These are phyloP conservation scores for Magnusiomyces paraingens DNA, from an alignment of 1,139 yeast species.

Conservation along the genomic window DNA sequence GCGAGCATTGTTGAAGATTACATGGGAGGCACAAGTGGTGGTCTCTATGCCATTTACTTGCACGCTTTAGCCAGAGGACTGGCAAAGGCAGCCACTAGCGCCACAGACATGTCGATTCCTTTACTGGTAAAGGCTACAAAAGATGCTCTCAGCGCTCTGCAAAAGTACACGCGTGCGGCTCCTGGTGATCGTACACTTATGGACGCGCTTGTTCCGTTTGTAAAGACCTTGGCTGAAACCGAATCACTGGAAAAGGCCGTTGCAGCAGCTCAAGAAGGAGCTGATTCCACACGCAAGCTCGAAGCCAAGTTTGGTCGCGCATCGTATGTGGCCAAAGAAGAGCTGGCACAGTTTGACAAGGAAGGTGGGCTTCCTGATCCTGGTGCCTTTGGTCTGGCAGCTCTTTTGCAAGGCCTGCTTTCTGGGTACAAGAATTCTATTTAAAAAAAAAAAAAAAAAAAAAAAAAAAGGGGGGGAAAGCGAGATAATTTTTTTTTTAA, in stretches of 20 bases:
- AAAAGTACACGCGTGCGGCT: conserved; percentile 81
- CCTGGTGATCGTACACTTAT: conserved; percentile 49
- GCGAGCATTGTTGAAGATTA: conserved; percentile 78
- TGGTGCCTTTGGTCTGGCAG: conserved; percentile 56
- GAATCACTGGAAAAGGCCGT: conserved; percentile 52
- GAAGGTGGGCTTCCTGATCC: conserved; percentile 74
- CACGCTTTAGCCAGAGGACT: conserved; percentile 57
- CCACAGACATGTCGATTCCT: conserved; percentile 30
- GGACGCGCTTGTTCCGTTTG: conserved; percentile 61
- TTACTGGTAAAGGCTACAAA: conserved; percentile 42
- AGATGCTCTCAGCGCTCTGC: conserved; percentile 53
- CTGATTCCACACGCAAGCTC: conserved; percentile 62
- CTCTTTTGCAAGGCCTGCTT: conserved; percentile 27
- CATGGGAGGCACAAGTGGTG: conserved; percentile 98
- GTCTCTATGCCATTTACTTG: conserved; percentile 76
- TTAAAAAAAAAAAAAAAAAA: no score
- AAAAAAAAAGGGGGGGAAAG: no score
- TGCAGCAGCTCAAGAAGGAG: conserved; percentile 65
- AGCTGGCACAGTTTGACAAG: conserved; percentile 37
- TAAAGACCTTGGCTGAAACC: conserved; percentile 47
- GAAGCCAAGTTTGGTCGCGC: conserved; percentile 92
- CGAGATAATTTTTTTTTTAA: no score
- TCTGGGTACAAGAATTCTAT: conserved; percentile 17
- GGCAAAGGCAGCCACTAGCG: conserved; percentile 25
- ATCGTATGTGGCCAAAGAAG: conserved; percentile 69